Base-by-base conservation (phyloP, 768 basidiomycete species). In the Amanita exitialis region DNA sequence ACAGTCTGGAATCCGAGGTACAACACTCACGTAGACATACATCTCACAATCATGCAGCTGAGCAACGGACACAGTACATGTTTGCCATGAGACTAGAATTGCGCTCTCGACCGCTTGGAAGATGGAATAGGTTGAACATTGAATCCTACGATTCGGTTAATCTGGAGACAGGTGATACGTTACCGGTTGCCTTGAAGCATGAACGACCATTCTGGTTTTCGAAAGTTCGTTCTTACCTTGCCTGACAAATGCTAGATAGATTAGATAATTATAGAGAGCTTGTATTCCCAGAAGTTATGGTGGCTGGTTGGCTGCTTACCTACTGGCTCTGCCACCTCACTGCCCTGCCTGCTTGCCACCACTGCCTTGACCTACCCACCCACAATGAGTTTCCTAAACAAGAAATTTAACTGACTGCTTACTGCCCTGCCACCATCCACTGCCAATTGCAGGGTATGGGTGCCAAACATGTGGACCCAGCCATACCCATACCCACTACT, bases 131-230 rank as follows among this genome's bases (percentile, higher is more conserved):
- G 59, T 73, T 95, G 53, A 81, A 89, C 48, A 75, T 94, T 18
- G 61, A 71, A 41, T 71, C 74, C 9, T 95, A 95, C 63, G 76
- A 84, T 48, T 86, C 86, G 0, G 78, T 94, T 4, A 78, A 86
- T 51, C 58, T 87, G n/a, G 79, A 77, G 53, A 85, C 76, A 15
- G 90, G 88, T 2, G 90, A 92, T 61, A 69, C 75, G 10, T 62
- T 76, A 8, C 80, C 83, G 15, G 69, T 95, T 25, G 70, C 79
- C 8, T 66, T 93, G 57, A 90, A 88, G 61, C 81, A 92, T 57
- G 90, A 92, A 62, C 75, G 88, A 49, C 80, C 90, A n/a, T 95
- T 90, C 64, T 93, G 87, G 83, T 96, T 96, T 67, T 93, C 90
- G 37, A 92, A 87, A 66, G 89, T 92, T 57, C 75, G 76, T 61